Base-by-base conservation (phyloP, 2,329 filamentous ascomycete genomes). In the Lachnellula cervina region DNA sequence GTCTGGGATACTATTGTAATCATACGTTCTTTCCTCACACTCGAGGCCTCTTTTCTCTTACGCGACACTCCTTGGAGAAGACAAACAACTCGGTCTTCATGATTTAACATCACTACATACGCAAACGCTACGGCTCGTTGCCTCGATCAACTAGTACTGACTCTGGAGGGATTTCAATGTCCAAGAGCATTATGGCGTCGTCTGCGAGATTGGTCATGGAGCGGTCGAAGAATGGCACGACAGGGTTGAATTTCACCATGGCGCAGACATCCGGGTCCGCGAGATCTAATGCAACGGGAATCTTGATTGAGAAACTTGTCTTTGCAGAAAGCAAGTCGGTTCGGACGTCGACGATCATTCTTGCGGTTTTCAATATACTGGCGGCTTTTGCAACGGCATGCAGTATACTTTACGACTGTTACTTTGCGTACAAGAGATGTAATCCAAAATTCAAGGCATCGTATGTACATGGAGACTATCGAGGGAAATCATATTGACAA, bases 281-380 rank as follows among this genome's bases (percentile, higher is more conserved):
- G n/a, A 44, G 11, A 11, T 17, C 11, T 44, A 59, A 60, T 57
- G 59, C 55, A 19, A 65, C 55, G 7, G 50, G 50, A 45, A 51
- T 42, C 23, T 57, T 67, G 46, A 70, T 70, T 55, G 37, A 63
- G 35, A 63, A 63, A 32, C 58, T 71, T 46, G 59, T 68, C 6
- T 70, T 71, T 58, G 66, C 64, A 40, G 63, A 70, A 52, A 70
- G 66, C 59, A 82, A 78, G 64, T 84, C 81, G 35, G 75, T 84
- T 64, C 76, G 83, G 62, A 83, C 79, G 17, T 84, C 82, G 23
- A 81, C 80, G 44, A 79, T 86, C 54, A 81, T 85, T 57, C 74
- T 86, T 53, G 79, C 82, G 37, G 71, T 75, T 54, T 84, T 86
- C 72, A 87, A 86, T 68, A 75, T 80, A 21, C 66, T 83, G 51